These are phyloP conservation scores for Neonectria punicea DNA, from an alignment of 2,329 filamentous ascomycete species.

Conservation along the genomic window DNA sequence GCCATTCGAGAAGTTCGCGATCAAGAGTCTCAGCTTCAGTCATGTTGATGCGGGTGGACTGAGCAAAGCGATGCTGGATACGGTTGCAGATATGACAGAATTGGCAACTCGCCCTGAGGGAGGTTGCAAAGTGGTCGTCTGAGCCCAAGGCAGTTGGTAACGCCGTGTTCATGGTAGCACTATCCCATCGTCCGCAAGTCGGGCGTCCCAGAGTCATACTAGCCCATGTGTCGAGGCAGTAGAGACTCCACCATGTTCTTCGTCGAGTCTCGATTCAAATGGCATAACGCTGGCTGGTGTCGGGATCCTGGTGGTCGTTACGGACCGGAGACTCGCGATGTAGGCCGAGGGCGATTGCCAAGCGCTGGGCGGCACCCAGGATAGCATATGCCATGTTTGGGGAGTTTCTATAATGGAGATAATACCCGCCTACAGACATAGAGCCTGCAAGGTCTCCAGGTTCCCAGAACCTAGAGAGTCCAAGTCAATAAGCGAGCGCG, in stretches of 20 bases:
- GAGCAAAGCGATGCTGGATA: slow-evolving; percentile 46
- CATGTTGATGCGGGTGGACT: slow-evolving; percentile 36
- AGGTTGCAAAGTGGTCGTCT: slow-evolving; percentile 42
- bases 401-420: slow-evolving; percentile 81
- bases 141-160: slow-evolving; percentile 34
- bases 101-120: slow-evolving; percentile 39
- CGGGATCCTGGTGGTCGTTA: slow-evolving; percentile 48
- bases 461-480: slow-evolving; percentile 68
- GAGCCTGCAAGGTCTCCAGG: slow-evolving; percentile 78
- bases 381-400: slow-evolving; percentile 81
- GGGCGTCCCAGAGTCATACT: slow-evolving; percentile 76
- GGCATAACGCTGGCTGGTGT: slow-evolving; percentile 52
- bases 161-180: slow-evolving; percentile 45
- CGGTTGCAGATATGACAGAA: slow-evolving; percentile 46
- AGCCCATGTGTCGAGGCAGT: slow-evolving; percentile 78
- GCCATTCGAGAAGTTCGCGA: slow-evolving; percentile 42
- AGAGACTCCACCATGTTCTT: slow-evolving; percentile 78
- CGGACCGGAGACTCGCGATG: slow-evolving; percentile 65
- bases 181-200: slow-evolving; percentile 44
- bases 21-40: slow-evolving; percentile 44
- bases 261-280: slow-evolving; percentile 64
- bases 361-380: slow-evolving; percentile 75
- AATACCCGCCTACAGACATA: slow-evolving; percentile 79
- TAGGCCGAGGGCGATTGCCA: slow-evolving; percentile 78
- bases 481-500: slow-evolving; percentile 63